Evolutionary conservation across 2,329 filamentous ascomycete genomes (phyloP).

Genomic region (Exophiala calicioides): DNA sequence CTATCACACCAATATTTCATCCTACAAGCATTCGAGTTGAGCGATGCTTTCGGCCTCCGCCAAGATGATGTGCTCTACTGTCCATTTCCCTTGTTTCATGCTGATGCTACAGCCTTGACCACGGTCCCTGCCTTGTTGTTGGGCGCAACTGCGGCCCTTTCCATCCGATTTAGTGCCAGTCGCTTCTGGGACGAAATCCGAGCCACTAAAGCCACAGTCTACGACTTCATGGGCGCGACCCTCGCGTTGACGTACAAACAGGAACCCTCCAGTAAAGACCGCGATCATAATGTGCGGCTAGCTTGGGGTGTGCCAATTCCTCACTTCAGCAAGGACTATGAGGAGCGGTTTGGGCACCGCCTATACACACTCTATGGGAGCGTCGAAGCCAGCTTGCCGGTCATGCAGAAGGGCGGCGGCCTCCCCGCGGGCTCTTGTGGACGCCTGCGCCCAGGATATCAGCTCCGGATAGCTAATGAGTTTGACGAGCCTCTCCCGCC

Average conservation of each 20-base stretch:
- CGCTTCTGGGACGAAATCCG: conserved; percentile 20
- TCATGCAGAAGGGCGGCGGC: conserved; percentile 13
- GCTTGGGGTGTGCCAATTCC: conserved; percentile 21
- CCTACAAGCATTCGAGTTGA: conserved; percentile 14
- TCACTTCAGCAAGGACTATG: conserved; percentile 14
- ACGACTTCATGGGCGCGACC: conserved; percentile 23
- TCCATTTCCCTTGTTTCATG: conserved; percentile 19
- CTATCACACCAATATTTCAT: conserved; percentile 22
- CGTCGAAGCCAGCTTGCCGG: conserved; percentile 16
- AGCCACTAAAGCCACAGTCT: conserved; percentile 11
- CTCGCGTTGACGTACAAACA: conserved; percentile 19
- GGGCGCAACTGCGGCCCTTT: conserved; percentile 16
- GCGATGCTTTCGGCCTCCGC: conserved; percentile 13
- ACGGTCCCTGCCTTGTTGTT: conserved; percentile 15
- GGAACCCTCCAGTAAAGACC: conserved; percentile 5
- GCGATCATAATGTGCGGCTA: conserved; percentile 14
- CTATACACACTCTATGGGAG: conserved; percentile 18
- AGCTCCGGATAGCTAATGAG: conserved; percentile 18
- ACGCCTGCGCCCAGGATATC: conserved; percentile 9
- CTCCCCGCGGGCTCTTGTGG: conserved; percentile 10
- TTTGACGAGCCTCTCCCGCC: conserved; percentile 12
- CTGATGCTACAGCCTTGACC: conserved; percentile 19
- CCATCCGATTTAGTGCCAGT: conserved; percentile 17
- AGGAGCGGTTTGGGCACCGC: conserved; percentile 16
- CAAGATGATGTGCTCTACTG: conserved; percentile 19